Evolutionary conservation across 352 stramenopile species (phyloP), one percentile per base, ranked within the genome.

Genomic region (Globisporangium alternatum): DNA sequence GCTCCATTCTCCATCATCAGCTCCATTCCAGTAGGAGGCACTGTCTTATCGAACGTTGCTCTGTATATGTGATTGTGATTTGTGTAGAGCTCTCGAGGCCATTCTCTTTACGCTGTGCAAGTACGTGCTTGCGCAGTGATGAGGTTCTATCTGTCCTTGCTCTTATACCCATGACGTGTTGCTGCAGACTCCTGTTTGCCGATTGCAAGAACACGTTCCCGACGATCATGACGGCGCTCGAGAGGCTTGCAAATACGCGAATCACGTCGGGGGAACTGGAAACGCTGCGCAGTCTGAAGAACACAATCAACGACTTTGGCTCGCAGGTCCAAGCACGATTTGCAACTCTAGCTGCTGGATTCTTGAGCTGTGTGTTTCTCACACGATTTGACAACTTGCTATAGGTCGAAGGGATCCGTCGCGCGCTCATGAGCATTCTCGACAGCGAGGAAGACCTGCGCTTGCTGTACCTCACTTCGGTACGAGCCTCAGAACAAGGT

Each of bases 31-130:
- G 15, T 41, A 13, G 10, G 15, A 41, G 12, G 17, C 0, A 41
- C 35, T 9, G 35, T 48, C 9, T 7, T 4, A 43, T n/a, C 17
- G 55, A 49, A 19, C 1, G 7, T 41, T 4, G 17, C 6, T 48
- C 19, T 41, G 3, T 51, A 21, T 3, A 22, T 21, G 10, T 57
- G 3, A 41, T 12, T 15, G 35, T 9, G 35, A 9, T 5, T 5
- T 31, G 5, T 10, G 1, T 22, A 84, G 76, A 60, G 74, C 76
- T 3, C 28, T 84, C 12, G 80, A 89, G 62, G 80, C 66, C 21
- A 58, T 76, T 33, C 55, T 76, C 28, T 67, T 56, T 28, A 73
- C 69, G 9, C 35, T 76, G 8, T 73, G 62, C 62, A 72, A 62
- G 65, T 75, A 65, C 31, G 62, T 70, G 15, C 19, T 10, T 21